Evolutionary conservation across 176 grass and related monocot species (phyloP).

Genomic region (Aegilops longissima): DNA sequence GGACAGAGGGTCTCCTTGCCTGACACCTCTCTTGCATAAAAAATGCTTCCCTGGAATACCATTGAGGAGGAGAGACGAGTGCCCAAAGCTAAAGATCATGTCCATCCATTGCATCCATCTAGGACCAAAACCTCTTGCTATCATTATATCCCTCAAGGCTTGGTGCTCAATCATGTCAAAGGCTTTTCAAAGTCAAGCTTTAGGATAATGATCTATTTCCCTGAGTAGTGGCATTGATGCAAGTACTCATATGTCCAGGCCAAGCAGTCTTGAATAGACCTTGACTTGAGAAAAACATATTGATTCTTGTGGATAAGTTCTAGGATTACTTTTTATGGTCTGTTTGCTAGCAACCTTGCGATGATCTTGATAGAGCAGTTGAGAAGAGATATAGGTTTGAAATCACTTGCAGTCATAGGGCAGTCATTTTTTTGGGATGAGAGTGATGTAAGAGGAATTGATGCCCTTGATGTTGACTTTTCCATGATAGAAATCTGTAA

Average conservation of each 20-base stretch:
- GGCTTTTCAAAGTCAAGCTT: neutral
- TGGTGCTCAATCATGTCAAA: neutral
- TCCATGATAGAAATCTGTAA: neutral
- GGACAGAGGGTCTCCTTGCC: neutral
- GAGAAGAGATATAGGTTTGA: neutral
- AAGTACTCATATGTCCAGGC: neutral
- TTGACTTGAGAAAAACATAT: neutral
- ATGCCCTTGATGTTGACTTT: neutral
- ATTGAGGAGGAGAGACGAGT: neutral
- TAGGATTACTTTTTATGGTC: neutral
- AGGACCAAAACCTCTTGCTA: neutral
- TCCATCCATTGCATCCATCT: neutral
- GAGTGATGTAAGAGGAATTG: neutral
- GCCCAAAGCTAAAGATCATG: neutral
- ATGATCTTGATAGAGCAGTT: neutral
- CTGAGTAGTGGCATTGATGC: neutral
- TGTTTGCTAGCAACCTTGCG: neutral
- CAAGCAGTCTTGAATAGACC: neutral
- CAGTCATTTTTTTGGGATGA: neutral
- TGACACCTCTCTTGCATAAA: neutral
- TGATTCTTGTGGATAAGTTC: neutral
- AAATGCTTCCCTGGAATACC: neutral
- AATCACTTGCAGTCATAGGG: neutral
- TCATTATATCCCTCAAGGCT: neutral
- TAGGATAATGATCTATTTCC: neutral